A percentile compares a stretch with the other conserved stretches of the same genome.
phyloP scores from a whole-genome alignment of 192 early-diverging fungal species.

The Coemansia pectinata region DNA sequence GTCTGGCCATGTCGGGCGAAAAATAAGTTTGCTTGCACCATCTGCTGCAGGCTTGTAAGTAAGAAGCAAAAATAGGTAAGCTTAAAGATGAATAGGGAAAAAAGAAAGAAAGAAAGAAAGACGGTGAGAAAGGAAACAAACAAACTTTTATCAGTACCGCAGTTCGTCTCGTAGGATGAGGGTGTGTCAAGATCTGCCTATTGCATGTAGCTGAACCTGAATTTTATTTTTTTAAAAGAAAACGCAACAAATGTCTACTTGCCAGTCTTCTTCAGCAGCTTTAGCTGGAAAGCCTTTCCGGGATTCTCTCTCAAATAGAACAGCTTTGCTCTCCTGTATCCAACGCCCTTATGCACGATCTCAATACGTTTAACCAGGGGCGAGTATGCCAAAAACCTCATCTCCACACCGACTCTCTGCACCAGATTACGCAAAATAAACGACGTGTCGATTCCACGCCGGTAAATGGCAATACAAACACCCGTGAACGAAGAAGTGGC shows the following conservation, averaged over 20 bases:
- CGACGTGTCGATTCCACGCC: slow-evolving; percentile 72
- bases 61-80: background rate
- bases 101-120: background rate
- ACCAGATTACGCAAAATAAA: slow-evolving; percentile 80
- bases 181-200: background rate
- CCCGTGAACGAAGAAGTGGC: slow-evolving; percentile 68
- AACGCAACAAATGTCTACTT: slow-evolving; percentile 7
- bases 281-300: slow-evolving; percentile 68
- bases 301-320: slow-evolving; percentile 78
- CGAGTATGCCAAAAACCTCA: slow-evolving; percentile 72
- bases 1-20: slow-evolving; percentile 52
- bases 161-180: background rate
- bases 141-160: background rate
- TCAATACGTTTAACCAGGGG: slow-evolving; percentile 75
- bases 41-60: background rate
- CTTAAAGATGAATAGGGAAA: too few species aligned
- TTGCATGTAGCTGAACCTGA: background rate
- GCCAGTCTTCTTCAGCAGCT: slow-evolving; percentile 37
- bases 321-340: slow-evolving; percentile 72
- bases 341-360: slow-evolving; percentile 61
- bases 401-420: slow-evolving; percentile 74
- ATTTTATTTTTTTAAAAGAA: background rate
- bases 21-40: slow-evolving; percentile 26
- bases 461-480: slow-evolving; percentile 70
- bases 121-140: background rate